Evolutionary conservation across 306 rosid species (phyloP).

Genomic region (Cucumis hystrix): DNA sequence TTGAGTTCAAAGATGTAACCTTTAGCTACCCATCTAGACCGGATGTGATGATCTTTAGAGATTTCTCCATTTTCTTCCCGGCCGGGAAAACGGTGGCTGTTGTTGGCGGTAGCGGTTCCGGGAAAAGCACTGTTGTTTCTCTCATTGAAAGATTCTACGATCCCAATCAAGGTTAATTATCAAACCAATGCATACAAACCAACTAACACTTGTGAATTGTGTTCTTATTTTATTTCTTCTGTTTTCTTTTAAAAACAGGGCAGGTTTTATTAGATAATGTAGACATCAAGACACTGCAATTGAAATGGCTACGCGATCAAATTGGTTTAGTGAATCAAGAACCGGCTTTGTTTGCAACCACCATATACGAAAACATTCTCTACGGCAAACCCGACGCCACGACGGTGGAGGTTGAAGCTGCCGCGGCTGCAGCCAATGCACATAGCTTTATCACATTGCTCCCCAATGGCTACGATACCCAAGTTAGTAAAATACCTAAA

Average conservation of each 20-base stretch:
- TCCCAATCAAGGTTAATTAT: conserved; percentile 67
- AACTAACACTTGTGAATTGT: background rate
- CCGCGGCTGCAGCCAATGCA: conserved; percentile 89
- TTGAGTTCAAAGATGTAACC: conserved; percentile 74
- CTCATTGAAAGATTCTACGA: conserved; percentile 93
- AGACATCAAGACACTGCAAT: conserved; percentile 68
- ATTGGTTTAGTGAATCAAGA: conserved; percentile 97
- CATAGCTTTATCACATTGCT: conserved; percentile 86
- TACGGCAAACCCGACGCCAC: conserved; percentile 87
- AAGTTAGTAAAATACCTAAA: conserved; percentile 25
- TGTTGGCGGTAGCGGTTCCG: conserved; percentile 97
- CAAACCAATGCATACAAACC: background rate
- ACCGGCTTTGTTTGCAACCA: conserved; percentile 94
- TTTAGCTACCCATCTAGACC: conserved; percentile 97
- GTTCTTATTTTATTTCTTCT: conserved; percentile 2
- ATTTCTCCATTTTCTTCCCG: conserved; percentile 78
- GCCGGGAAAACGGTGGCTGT: conserved; percentile 95
- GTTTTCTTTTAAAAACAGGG: conserved; percentile 39
- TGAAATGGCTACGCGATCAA: conserved; percentile 90
- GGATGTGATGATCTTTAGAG: conserved; percentile 65
- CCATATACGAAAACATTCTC: conserved; percentile 85
- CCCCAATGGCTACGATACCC: conserved; percentile 83
- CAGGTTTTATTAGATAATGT: conserved; percentile 70
- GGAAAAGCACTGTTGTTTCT: conserved; percentile 95
- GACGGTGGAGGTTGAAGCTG: conserved; percentile 79